A percentile compares a stretch with the other conserved stretches of the same genome.
phyloP scores from a whole-genome alignment of 2,329 filamentous ascomycete genomes.

The Penicillium brevicompactum region DNA sequence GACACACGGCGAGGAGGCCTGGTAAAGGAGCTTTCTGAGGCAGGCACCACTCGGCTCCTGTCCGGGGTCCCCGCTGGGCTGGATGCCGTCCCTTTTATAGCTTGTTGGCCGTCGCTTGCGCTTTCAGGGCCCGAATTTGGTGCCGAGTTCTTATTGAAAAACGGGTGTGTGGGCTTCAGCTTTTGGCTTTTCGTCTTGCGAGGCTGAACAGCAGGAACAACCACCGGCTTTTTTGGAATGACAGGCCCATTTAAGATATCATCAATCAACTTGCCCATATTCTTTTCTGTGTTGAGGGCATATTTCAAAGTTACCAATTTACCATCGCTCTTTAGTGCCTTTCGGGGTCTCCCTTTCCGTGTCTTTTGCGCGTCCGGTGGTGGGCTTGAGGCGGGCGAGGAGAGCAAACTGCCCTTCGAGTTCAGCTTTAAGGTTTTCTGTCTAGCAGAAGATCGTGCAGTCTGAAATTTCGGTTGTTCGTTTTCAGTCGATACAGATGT shows the following conservation, averaged over 20 bases:
- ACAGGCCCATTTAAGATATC: slow-evolving; percentile 57
- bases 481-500: neutral
- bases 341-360: slow-evolving; percentile 36
- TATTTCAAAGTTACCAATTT: slow-evolving; percentile 63
- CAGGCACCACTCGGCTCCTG: slow-evolving; percentile 5
- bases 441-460: slow-evolving; percentile 40
- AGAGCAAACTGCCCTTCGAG: slow-evolving; percentile 47
- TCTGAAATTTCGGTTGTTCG: neutral
- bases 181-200: slow-evolving; percentile 24
- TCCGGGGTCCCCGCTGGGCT: neutral
- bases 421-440: slow-evolving; percentile 52
- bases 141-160: slow-evolving; percentile 63
- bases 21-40: slow-evolving; percentile 6
- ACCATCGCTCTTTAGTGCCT: slow-evolving; percentile 26
- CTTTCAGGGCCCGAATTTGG: slow-evolving; percentile 16
- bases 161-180: slow-evolving; percentile 64
- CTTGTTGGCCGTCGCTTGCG: neutral
- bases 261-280: slow-evolving; percentile 63
- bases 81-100: neutral
- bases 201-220: slow-evolving; percentile 7
- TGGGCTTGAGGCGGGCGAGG: slow-evolving; percentile 34
- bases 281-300: slow-evolving; percentile 49
- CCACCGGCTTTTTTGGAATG: slow-evolving; percentile 23
- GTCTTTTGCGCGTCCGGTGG: slow-evolving; percentile 18
- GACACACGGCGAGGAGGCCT: slow-evolving; percentile 23